Evolutionary conservation across 1,284 basidiomycete species (phyloP).

Genomic region (Pterulicium gracile): DNA sequence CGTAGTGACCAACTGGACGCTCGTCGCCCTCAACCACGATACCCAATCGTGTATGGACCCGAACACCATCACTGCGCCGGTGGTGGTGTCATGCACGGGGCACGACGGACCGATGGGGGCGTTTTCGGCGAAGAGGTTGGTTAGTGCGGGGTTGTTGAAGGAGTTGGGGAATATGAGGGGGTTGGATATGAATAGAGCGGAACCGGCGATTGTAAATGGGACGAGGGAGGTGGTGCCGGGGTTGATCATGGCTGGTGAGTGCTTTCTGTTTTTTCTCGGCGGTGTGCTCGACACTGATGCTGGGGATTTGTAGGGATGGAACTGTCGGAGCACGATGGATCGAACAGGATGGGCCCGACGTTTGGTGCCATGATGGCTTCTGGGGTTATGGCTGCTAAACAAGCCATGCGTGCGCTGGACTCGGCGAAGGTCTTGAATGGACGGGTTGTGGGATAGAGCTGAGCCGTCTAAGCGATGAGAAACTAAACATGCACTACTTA

Average conservation of each 20-base stretch:
- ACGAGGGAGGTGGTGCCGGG: conserved; percentile 78
- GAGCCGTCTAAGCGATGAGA: no score
- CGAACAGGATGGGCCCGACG: conserved; percentile 74
- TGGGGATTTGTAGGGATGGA: conserved; percentile 68
- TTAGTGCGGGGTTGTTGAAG: conserved; percentile 65
- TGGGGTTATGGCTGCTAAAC: conserved; percentile 70
- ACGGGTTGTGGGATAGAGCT: conserved; percentile 53
- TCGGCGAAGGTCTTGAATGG: conserved; percentile 51
- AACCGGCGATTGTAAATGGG: conserved; percentile 67
- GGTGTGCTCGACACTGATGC: no score
- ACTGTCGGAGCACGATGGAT: conserved; percentile 74
- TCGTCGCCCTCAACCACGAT: conserved; percentile 74
- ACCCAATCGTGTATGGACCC: conserved; percentile 84
- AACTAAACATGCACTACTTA: no score
- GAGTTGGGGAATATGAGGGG: conserved; percentile 78
- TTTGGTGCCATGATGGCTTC: conserved; percentile 78
- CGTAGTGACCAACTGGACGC: conserved; percentile 81
- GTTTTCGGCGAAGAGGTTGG: conserved; percentile 76
- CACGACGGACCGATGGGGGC: conserved; percentile 84
- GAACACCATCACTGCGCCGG: conserved; percentile 71
- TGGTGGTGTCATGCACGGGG: conserved; percentile 61
- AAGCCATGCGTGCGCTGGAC: conserved; percentile 58
- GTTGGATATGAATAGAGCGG: conserved; percentile 70
- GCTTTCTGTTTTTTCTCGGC: neutral
- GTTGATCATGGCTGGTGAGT: conserved; percentile 61